A percentile compares a stretch with the other conserved stretches of the same genome.
phyloP scores from a whole-genome alignment of 1,284 basidiomycete genomes.

The Prillingera fragicola region DNA sequence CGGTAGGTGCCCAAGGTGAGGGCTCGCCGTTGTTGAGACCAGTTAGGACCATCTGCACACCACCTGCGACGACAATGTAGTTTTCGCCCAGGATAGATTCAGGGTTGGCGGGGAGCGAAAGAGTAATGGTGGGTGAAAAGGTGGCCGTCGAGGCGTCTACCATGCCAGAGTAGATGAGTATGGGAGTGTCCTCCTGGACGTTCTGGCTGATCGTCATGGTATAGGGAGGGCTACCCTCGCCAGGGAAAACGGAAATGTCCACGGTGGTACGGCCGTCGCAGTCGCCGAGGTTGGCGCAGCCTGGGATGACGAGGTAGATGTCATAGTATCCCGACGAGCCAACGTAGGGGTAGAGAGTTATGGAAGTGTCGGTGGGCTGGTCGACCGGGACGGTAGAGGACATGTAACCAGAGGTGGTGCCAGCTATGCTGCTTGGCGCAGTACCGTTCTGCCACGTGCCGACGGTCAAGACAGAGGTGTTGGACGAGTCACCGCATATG shows the following conservation, averaged over 20 bases:
- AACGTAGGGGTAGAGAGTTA: slow-evolving; percentile 87
- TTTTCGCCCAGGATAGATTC: slow-evolving; percentile 60
- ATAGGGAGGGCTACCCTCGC: slow-evolving; percentile 59
- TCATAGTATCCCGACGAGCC: slow-evolving; percentile 81
- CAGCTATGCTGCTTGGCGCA: slow-evolving; percentile 66
- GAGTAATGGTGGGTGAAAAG: slow-evolving; percentile 69
- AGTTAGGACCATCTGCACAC: slow-evolving; percentile 65
- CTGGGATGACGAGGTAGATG: slow-evolving; percentile 77
- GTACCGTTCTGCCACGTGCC: slow-evolving; percentile 65
- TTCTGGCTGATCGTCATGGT: slow-evolving; percentile 68
- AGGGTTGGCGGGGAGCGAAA: slow-evolving; percentile 61
- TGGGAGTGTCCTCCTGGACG: slow-evolving; percentile 59
- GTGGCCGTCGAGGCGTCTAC: slow-evolving; percentile 63
- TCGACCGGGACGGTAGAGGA: slow-evolving; percentile 60
- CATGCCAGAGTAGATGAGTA: slow-evolving; percentile 72
- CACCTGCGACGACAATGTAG: slow-evolving; percentile 75
- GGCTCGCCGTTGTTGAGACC: slow-evolving; percentile 28
- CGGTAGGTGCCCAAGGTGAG: slow-evolving; percentile 6
- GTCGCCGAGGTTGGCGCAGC: slow-evolving; percentile 73
- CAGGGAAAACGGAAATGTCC: slow-evolving; percentile 74
- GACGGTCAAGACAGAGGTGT: slow-evolving; percentile 50
- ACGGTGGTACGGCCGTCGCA: slow-evolving; percentile 77
- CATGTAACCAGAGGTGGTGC: slow-evolving; percentile 70
- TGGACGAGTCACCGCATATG: slow-evolving; percentile 10
- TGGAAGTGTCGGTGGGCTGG: slow-evolving; percentile 57